Evolutionary conservation across 768 basidiomycete species (phyloP), one percentile per base, ranked within the genome.

Genomic region (Podaxis sp.): DNA sequence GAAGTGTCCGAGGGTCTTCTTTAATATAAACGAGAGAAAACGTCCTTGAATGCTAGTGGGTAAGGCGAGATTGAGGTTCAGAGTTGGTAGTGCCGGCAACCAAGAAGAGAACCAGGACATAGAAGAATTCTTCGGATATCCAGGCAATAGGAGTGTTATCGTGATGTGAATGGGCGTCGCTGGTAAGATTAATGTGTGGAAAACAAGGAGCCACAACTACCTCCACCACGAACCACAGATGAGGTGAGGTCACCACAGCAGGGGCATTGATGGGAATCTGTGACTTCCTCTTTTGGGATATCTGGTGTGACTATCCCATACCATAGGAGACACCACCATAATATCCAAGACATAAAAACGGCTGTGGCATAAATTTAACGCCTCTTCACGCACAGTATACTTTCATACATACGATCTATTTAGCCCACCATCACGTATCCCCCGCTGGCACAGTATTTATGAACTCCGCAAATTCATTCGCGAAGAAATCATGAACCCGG

Each of bases 1-100:
- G 62, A 97, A 81, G 69, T 89, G 90, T 10, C 95, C 95, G 0
- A 98, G 76, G 6, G 85, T 81, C 67, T 86, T 87, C 79, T 87
- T 90, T 63, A 98, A 81, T 55, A 93, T 75, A 71, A 94, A 98
- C 1, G 94, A 94, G 37, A 98, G 79, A 75, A 98, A 95, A 60
- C 92, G 85, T 56, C 87, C 81, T 76, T 97, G 94, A 50, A 98
- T 88, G 58, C 78, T 76, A 7, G 89, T 80, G 14, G 90, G 87
- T 23, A 92, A 74, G 7, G 79, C 66, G 56, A 89, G 80, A 68
- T 87, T 86, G 69, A 92, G 76, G 69, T 87, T 86, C 69, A 92
- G 77, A 47, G 79, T 78, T 16, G 90, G 89, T 40, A 91, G 73
- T 71, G 80, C 81, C 23, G 89, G 88, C 56, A 84, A 68, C 82